Evolutionary conservation across 805 yeast genomes (phyloP).

Genomic region (Tetrapisispora arboricola): DNA sequence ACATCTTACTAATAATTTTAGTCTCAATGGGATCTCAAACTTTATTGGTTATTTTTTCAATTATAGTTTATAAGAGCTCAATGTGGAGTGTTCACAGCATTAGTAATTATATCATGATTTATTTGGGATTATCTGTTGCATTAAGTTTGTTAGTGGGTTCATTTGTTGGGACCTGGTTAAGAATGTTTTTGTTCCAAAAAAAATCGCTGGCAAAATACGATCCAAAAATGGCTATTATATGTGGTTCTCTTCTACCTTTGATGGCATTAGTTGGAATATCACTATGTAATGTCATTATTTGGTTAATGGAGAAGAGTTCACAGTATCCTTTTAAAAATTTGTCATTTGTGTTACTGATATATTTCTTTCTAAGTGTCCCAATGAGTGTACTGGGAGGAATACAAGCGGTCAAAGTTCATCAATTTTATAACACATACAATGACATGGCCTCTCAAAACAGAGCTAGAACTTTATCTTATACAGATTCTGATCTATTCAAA

Average conservation of each 20-base stretch:
- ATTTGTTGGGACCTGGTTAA: slow-evolving; percentile 52
- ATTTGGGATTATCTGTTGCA: slow-evolving; percentile 50
- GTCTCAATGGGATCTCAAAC: slow-evolving; percentile 71
- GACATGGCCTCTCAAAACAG: neutral
- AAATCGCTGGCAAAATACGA: slow-evolving; percentile 1
- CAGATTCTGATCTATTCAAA: neutral
- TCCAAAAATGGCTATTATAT: slow-evolving; percentile 30
- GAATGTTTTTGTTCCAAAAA: slow-evolving; percentile 3
- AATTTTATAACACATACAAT: neutral
- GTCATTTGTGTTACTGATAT: slow-evolving; percentile 45
- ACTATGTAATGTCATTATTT: slow-evolving; percentile 54
- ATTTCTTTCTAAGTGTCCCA: slow-evolving; percentile 63
- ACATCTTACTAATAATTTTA: slow-evolving; percentile 24
- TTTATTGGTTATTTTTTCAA: slow-evolving; percentile 52
- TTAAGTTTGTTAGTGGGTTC: slow-evolving; percentile 70
- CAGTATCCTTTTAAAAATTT: slow-evolving; percentile 76
- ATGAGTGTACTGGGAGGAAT: slow-evolving; percentile 64
- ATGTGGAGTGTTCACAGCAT: slow-evolving; percentile 54
- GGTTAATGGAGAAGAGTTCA: slow-evolving; percentile 65
- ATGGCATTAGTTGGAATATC: slow-evolving; percentile 40
- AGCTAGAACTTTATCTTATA: neutral
- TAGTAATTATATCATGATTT: slow-evolving; percentile 55
- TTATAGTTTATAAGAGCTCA: slow-evolving; percentile 46
- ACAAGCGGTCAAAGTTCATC: slow-evolving; percentile 8
- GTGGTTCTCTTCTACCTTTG: slow-evolving; percentile 42